Conservation (phyloP, 345 rosid genomes). For the Hibiscus syriacus region DNA sequence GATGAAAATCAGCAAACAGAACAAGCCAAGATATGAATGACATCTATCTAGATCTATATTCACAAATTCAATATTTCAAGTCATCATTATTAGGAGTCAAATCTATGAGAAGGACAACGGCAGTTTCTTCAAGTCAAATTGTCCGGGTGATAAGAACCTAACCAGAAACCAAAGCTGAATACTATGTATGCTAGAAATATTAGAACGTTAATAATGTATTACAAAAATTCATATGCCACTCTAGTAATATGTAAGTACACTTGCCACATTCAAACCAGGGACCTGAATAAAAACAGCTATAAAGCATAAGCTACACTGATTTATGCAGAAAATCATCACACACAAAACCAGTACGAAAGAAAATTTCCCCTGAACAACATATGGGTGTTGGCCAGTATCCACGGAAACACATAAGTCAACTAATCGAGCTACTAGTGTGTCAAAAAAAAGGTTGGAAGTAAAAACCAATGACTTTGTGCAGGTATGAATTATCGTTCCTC, state of each 20-base stretch:
- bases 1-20: conserved; percentile 8
- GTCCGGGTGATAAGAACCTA: not conserved
- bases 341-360: not conserved
- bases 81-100: not conserved
- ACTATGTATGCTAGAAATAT: too few relatives aligned
- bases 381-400: too few relatives aligned
- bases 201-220: not conserved
- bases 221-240: not conserved
- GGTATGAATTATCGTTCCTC: not conserved
- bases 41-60: not conserved
- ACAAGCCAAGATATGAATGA: not conserved
- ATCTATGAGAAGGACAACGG: too few relatives aligned
- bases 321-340: not conserved
- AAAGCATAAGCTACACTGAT: not conserved
- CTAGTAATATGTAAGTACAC: not conserved
- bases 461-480: not conserved
- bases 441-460: not conserved
- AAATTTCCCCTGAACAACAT: too few relatives aligned
- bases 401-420: not conserved
- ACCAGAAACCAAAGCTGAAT: not conserved
- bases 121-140: not conserved
- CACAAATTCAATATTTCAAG: not conserved
- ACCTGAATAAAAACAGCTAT: not conserved
- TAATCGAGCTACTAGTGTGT: not conserved
- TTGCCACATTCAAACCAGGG: not conserved